Base-by-base conservation (phyloP, 495 filamentous ascomycete species). In the Alectoria sarmentosa region DNA sequence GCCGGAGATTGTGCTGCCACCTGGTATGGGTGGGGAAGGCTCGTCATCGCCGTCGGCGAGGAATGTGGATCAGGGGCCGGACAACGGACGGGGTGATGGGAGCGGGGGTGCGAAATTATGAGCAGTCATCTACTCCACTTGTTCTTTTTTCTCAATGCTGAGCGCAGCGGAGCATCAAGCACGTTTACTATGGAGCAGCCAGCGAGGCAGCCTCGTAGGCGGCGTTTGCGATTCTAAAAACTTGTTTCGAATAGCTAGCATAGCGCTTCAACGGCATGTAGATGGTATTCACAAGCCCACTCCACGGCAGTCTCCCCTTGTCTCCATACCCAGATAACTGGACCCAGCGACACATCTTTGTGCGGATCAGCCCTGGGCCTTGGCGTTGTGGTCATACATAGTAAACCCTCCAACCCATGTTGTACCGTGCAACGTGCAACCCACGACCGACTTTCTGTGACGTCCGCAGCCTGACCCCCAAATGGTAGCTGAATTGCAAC, bases 1-100 rank as follows among this genome's bases (percentile, higher is more conserved):
- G 30, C 66, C 66, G 23, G 66, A 68, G 34, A 57, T 68, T 17
- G 66, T 68, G 6, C 63, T 68, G 63, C 66, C 66, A 32, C 66
- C 66, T 15, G 66, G 66, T 15, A 60, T 68, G 36, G 66, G 63
- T 3, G 59, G 60, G 9, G 30, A 56, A 14, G 30, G 58, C 13
- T 41, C 57, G 58, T 21, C 37, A 42, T 23, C 28, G 59, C 39
- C 55, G 17, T 32, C 28, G 36, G 52, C 38, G 9, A n/a, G 63
- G 56, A 3, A 30, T 6, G 21, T 21, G 26, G 55, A 42, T 15
- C 38, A n/a, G 28, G 39, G 32, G 62, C 38, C 17, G 55, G 52
- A 54, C 34, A 62, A 30, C 19, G 55, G 56, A 32, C 19, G 14
- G 30, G 42, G 55, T n/a, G 55, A 34, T 44, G 65, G 60, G 13